Evolutionary conservation across 108 stramenopile genomes (phyloP).

Genomic region (Cyclotella cryptica): DNA sequence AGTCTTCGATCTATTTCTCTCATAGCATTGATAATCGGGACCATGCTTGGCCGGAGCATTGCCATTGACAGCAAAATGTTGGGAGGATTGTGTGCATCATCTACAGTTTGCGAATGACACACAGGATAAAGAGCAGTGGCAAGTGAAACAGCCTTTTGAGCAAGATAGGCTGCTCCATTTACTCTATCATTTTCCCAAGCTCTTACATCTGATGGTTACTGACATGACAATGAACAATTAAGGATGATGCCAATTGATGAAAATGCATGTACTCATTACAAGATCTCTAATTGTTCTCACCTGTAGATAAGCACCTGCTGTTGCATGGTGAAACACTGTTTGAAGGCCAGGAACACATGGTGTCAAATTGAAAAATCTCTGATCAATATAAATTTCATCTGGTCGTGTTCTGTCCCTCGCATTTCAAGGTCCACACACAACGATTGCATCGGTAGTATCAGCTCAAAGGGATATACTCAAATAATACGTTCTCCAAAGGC

Average conservation of each 20-base stretch:
- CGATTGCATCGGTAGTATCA: constrained; percentile 21
- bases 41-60: constrained; percentile 65
- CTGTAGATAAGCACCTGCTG: constrained; percentile 42
- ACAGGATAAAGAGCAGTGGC: constrained; percentile 29
- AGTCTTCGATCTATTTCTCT: constrained; percentile 33
- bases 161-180: constrained; percentile 57
- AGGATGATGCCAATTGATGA: neutral
- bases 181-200: constrained; percentile 53
- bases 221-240: neutral
- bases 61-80: constrained; percentile 36
- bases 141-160: constrained; percentile 49
- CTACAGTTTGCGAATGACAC: constrained; percentile 18
- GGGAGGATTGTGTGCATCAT: constrained; percentile 13
- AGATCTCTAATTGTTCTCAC: too few relatives aligned
- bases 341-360: constrained; percentile 54
- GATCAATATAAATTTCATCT: constrained; percentile 49
- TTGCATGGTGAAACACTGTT: constrained; percentile 67
- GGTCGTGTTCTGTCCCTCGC: constrained; percentile 64
- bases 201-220: constrained; percentile 32
- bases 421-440: constrained; percentile 30
- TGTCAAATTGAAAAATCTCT: constrained; percentile 40
- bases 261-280: neutral
- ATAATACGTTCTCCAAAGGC: constrained; percentile 51
- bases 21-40: constrained; percentile 62
- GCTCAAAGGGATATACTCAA: constrained; percentile 62